Conservation (phyloP, 1,284 basidiomycete genomes). For the Takashimella koratensis region DNA sequence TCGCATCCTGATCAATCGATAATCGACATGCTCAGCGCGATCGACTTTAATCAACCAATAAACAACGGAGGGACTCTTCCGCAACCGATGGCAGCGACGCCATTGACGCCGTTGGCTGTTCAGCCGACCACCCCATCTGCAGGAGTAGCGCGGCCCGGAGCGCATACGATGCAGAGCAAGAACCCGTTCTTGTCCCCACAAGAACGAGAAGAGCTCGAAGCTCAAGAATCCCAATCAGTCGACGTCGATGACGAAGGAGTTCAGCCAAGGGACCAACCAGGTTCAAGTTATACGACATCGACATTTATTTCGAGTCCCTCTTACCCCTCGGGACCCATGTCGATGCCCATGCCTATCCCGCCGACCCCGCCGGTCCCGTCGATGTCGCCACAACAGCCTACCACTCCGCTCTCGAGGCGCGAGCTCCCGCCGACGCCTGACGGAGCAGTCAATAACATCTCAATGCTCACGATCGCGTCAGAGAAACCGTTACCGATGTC, state of each 20-base stretch:
- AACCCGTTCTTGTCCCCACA: conserved; percentile 57
- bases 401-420: background rate
- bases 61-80: background rate
- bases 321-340: too few relatives aligned
- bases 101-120: background rate
- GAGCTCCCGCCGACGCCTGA: background rate
- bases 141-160: background rate
- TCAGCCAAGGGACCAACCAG: conserved; percentile 14
- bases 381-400: too few relatives aligned
- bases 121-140: background rate
- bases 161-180: conserved; percentile 29
- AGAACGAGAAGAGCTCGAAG: conserved; percentile 62
- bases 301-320: too few relatives aligned
- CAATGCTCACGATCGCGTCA: background rate
- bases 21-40: conserved; percentile 10
- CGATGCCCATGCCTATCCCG: background rate
- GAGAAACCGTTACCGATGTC: background rate
- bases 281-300: conserved; percentile 17
- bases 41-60: conserved; percentile 10
- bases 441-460: background rate
- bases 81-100: background rate
- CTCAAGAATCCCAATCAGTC: too few relatives aligned
- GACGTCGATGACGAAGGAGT: conserved; percentile 1
- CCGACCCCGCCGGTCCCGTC: too few relatives aligned
- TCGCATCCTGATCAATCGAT: background rate